Base-by-base conservation (phyloP, 78 protist genomes). In the Parvularia atlantis region DNA sequence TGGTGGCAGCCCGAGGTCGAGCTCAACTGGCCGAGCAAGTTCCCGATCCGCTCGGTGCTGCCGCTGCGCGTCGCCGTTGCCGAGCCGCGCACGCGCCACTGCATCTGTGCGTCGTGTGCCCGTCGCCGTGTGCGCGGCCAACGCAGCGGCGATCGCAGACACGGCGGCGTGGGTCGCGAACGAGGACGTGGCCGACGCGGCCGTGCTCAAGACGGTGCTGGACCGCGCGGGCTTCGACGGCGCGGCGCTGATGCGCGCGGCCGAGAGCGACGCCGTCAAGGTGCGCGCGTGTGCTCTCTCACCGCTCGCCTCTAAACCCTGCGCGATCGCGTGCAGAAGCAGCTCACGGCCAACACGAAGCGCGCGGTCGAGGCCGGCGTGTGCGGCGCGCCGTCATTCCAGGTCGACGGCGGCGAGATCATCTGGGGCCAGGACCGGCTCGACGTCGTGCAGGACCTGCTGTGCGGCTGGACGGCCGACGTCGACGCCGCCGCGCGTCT, bases 381-480 rank as follows among this genome's bases (percentile, higher is more conserved):
- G 39, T 65, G 70, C n/a, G 70, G 70, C 36, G 70, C 46, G 37
- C 70, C 70, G 17, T 20, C 46, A 11, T 65, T 31, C 39, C 1
- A 9, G 0, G 58, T 65, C 41, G 28, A 65, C 58, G 41, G 14
- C n/a, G 70, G 36, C 2, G 7, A 2, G 63, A 6, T 63, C 46
- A 10, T 46, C 22, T 69, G 60, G 60, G 75, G 75, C 16, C 66
- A 60, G 44, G 75, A 69, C 26, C 41, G 62, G 14, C 59, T 69
- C 26, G 35, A 48, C 26, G 52, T 69, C 35, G 75, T 69, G 11
- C 28, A 14, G 31, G 69, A 64, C 53, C 40, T 41, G 28, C 0
- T 64, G 26, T 43, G 53, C 53, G 69, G 69, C n/a, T 64, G 69
- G 69, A 1, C 9, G 56, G 64, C 37, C 57, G 65, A 56, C n/a